Evolutionary conservation across 2,329 filamentous ascomycete species (phyloP).

Genomic region (Epicoccum nigrum): DNA sequence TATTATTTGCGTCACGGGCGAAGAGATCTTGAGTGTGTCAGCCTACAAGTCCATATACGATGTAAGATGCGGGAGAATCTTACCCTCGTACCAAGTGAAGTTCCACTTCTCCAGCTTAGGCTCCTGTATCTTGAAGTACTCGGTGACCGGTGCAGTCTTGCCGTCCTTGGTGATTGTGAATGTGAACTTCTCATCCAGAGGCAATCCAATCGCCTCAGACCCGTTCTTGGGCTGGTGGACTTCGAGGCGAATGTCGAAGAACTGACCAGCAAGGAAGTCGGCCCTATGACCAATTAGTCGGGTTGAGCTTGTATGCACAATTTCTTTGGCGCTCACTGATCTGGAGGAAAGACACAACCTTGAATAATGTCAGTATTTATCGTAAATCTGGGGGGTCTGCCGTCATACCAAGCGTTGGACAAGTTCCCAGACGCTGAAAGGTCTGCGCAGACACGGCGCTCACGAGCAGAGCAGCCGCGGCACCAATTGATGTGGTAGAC

Average conservation of each 20-base stretch:
- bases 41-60: background rate
- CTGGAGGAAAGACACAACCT: constrained; percentile 62
- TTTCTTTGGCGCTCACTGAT: constrained; percentile 54
- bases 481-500: constrained; percentile 34
- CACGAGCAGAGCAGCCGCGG: constrained; percentile 37
- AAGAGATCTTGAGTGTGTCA: constrained; percentile 64
- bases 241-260: constrained; percentile 83
- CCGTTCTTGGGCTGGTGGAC: constrained; percentile 83
- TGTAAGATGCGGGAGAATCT: constrained; percentile 10
- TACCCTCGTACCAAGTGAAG: constrained; percentile 81
- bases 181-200: constrained; percentile 76
- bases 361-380: constrained; percentile 22
- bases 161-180: constrained; percentile 71
- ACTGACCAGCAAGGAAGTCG: constrained; percentile 83
- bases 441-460: constrained; percentile 54
- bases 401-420: constrained; percentile 58
- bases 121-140: constrained; percentile 73
- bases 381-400: background rate
- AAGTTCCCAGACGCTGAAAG: constrained; percentile 62
- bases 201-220: constrained; percentile 73
- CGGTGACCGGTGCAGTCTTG: constrained; percentile 62
- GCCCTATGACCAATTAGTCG: constrained; percentile 53
- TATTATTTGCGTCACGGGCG: constrained; percentile 70
- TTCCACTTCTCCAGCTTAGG: constrained; percentile 79
- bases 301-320: constrained; percentile 8